Evolutionary conservation across 73 alveolate species (phyloP), one percentile per base, ranked within the genome.

Genomic region (Paramecium sonneborni): DNA sequence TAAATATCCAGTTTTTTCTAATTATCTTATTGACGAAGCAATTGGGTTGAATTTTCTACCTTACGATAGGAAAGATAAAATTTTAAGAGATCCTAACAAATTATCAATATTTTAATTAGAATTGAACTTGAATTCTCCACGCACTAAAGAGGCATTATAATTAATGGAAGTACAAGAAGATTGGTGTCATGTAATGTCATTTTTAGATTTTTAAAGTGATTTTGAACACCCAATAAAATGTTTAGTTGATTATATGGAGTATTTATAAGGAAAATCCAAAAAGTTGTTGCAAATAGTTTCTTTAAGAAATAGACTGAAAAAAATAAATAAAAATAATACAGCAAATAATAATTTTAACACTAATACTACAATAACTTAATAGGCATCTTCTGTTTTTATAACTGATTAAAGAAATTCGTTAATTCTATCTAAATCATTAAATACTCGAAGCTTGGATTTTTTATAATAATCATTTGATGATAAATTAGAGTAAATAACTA

Each of bases 71-170:
- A 67, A 85, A 69, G 93, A 88, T 30, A 88, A 48, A 88, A 56
- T 88, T 15, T 24, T 88, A 12, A 69, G 90, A 88, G 72, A 88
- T 70, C 93, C 93, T 6, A 88, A 88, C 15, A 68, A 70, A 52
- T 69, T 69, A 43, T 69, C 90, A 9, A 69, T 88, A 67, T 88
- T 88, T 72, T 69, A 68, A 28, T 28, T 76, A 37, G 58, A 88
- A 28, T 43, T 88, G 43, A 88, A 88, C 70, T 15, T 48, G n/a
- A 88, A 88, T 43, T 68, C 90, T 38, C 93, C 93, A 3, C 69
- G 86, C n/a, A 88, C 86, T 39, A 88, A 70, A 48, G 86, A 69
- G 32, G 93, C 93, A 1, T 44, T 88, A 82, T 20, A 68, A 38
- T 14, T 32, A 23, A 30, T 69, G 46, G 90, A 67, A 11, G 15